A percentile compares a stretch with the other conserved stretches of the same genome.
Evolutionary conservation across 1,284 basidiomycete species (phyloP).

Genomic region (Ceratorhiza oryzae-sativae): DNA sequence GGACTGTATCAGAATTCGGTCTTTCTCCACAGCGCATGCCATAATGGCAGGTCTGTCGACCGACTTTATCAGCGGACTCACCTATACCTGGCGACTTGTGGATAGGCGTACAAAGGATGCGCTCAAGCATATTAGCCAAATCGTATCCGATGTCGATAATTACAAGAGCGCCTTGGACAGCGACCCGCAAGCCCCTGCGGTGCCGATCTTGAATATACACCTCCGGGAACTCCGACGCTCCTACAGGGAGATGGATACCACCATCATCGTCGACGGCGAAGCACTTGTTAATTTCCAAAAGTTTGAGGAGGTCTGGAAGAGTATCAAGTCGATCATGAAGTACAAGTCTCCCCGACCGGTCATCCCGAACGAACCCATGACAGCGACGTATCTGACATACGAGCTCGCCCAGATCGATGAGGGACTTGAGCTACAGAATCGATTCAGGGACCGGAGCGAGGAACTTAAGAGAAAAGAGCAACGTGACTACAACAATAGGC

Average conservation of each 20-base stretch:
- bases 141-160: constrained; percentile 18
- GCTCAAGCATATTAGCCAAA: constrained; percentile 24
- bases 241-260: constrained; percentile 29
- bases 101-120: constrained; percentile 29
- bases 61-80: constrained; percentile 17
- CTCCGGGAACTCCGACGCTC: constrained; percentile 17
- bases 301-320: constrained; percentile 37
- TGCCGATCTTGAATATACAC: constrained; percentile 32
- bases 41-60: constrained; percentile 30
- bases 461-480: constrained; percentile 12
- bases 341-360: constrained; percentile 4
- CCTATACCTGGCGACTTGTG: constrained; percentile 32
- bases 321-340: constrained; percentile 20
- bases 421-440: constrained; percentile 2
- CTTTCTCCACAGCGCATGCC: constrained; percentile 32
- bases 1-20: constrained; percentile 23
- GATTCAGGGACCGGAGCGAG: constrained; percentile 14
- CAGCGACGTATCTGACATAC: constrained; percentile 1
- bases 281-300: constrained; percentile 29
- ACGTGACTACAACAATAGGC: constrained; percentile 22
- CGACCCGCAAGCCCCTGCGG: neutral
- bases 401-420: constrained; percentile 11
- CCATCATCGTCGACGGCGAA: neutral
- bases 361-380: neutral
- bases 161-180: constrained; percentile 14